A percentile compares a stretch with the other conserved stretches of the same genome.
Conservation (phyloP, 164 flowering plant genomes). For the Aristolochia californica region DNA sequence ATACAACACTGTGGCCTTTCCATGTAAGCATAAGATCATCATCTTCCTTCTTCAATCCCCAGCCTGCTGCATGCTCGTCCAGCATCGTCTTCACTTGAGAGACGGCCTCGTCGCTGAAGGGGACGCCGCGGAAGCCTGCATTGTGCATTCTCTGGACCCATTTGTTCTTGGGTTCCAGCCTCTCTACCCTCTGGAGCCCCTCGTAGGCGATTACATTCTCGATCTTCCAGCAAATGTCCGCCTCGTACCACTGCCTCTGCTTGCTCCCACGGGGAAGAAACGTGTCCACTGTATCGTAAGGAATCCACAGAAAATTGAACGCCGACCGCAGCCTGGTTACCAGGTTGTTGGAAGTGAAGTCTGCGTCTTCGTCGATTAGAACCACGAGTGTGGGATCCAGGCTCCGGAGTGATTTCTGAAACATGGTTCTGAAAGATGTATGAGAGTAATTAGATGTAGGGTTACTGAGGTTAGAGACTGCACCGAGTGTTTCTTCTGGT, state of each 20-base stretch:
- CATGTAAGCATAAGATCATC: constrained; percentile 74
- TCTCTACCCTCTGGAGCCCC: constrained; percentile 60
- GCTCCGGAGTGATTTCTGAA: constrained; percentile 47
- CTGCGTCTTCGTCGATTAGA: constrained; percentile 83
- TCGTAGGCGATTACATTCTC: constrained; percentile 78
- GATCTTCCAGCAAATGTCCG: constrained; percentile 73
- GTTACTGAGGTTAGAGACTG: constrained; percentile 6
- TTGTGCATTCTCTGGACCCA: constrained; percentile 82
- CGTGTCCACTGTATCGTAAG: constrained; percentile 74
- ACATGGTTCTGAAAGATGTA: constrained; percentile 30
- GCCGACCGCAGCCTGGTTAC: constrained; percentile 66
- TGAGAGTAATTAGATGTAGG: no score
- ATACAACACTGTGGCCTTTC: constrained; percentile 95
- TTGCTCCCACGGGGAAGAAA: constrained; percentile 56
- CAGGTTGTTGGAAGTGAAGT: constrained; percentile 57
- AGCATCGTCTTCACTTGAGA: constrained; percentile 69
- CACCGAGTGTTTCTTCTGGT: constrained; percentile 51
- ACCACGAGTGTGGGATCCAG: constrained; percentile 60
- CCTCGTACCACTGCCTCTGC: constrained; percentile 81
- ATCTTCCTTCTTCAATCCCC: constrained; percentile 90
- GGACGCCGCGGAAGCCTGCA: constrained; percentile 36
- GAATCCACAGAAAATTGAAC: constrained; percentile 78
- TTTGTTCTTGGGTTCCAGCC: constrained; percentile 51
- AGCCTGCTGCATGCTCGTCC: constrained; percentile 91
- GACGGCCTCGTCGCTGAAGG: constrained; percentile 55